Percentiles rank a stretch among this genome's conserved stretches.
These are phyloP conservation scores for Terana coerulea DNA, from an alignment of 768 basidiomycete genomes.

Conservation along the genomic window DNA sequence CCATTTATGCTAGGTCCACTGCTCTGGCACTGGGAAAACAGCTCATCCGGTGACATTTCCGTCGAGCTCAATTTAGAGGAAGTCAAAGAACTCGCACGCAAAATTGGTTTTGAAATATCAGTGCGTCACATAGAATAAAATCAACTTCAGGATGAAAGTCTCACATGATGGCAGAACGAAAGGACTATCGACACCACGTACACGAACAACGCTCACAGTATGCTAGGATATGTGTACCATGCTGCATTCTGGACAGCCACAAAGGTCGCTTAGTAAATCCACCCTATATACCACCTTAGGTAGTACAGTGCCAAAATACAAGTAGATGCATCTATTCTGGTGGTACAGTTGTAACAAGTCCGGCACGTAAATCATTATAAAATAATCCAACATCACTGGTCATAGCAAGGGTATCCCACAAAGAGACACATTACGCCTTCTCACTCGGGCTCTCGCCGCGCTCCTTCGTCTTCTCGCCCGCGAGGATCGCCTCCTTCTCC, in stretches of 20 bases:
- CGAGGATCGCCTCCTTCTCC: slow-evolving; percentile 34
- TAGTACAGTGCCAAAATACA: no score
- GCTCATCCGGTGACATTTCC: slow-evolving; percentile 70
- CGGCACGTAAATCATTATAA: neutral
- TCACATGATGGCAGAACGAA: slow-evolving; percentile 62
- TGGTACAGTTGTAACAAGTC: no score
- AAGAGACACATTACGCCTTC: neutral
- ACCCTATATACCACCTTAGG: no score
- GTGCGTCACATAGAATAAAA: slow-evolving; percentile 46
- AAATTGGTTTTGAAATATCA: slow-evolving; percentile 78
- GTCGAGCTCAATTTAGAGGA: slow-evolving; percentile 91
- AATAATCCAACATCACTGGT: neutral
- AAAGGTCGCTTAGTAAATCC: slow-evolving; percentile 26
- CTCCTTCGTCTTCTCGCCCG: neutral
- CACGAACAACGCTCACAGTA: slow-evolving; percentile 73
- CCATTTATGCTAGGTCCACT: slow-evolving; percentile 60
- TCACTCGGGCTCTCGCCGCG: neutral
- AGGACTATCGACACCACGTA: slow-evolving; percentile 78
- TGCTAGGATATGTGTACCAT: slow-evolving; percentile 85
- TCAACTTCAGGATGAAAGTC: slow-evolving; percentile 1
- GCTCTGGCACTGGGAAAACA: slow-evolving; percentile 98
- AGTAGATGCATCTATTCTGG: no score
- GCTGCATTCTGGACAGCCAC: slow-evolving; percentile 82
- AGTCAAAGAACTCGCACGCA: slow-evolving; percentile 66
- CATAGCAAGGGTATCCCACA: neutral